phyloP scores from a whole-genome alignment of 2,329 filamentous ascomycete species.

The Dryadomyces quercus-mongolicae region DNA sequence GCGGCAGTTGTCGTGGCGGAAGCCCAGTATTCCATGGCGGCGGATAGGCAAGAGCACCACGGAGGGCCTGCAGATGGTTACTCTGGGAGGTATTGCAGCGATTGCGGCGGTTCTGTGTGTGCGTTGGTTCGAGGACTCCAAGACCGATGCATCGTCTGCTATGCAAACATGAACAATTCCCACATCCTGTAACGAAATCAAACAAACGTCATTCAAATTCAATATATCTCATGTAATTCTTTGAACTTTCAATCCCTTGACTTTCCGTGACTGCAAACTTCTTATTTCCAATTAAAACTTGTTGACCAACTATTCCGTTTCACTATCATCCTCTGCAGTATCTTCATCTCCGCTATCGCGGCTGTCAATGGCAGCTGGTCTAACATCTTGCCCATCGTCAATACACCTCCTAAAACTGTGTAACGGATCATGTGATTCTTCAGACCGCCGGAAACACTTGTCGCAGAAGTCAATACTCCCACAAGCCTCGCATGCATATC shows the following conservation, averaged over 20 bases:
- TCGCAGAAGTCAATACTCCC: neutral
- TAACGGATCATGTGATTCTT: neutral
- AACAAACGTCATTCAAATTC: no score
- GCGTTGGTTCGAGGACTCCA: conserved; percentile 12
- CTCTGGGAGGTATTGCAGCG: conserved; percentile 18
- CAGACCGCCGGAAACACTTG: neutral
- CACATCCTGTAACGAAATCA: no score
- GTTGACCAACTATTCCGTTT: no score
- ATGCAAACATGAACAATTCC: no score
- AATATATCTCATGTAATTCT: no score
- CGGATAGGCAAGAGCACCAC: conserved; percentile 14
- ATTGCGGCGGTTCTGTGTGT: conserved; percentile 19
- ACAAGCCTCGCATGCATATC: neutral
- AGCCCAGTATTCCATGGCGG: conserved; percentile 10
- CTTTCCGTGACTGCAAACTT: no score
- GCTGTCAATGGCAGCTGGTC: neutral
- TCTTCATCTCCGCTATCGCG: neutral
- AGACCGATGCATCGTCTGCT: neutral
- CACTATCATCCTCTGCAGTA: no score
- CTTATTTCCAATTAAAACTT: no score
- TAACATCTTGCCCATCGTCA: neutral
- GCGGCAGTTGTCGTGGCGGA: neutral
- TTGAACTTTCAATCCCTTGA: no score
- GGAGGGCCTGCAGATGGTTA: conserved; percentile 20
- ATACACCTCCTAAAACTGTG: neutral